phyloP scores from a whole-genome alignment of 352 stramenopile genomes.

The Phytopythium chamaehyphon region DNA sequence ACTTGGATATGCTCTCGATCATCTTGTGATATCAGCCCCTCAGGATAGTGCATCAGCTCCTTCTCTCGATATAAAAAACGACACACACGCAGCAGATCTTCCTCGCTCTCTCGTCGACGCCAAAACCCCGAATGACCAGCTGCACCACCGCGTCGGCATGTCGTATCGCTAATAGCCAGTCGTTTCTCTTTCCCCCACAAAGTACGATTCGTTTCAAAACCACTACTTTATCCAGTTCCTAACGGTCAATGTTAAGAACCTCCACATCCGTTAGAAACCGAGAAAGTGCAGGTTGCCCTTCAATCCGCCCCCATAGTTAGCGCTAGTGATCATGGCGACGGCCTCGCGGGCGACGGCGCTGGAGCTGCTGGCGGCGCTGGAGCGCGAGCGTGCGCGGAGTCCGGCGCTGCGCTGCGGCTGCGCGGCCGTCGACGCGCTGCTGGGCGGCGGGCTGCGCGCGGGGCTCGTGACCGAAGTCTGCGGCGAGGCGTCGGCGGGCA shows the following conservation, averaged over 20 bases:
- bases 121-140: constrained; percentile 1
- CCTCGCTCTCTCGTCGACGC: background rate
- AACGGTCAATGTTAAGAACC: too few relatives aligned
- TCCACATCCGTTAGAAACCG: too few relatives aligned
- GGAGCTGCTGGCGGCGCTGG: constrained; percentile 30
- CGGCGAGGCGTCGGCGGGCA: constrained; percentile 67
- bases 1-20: constrained; percentile 80
- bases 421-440: constrained; percentile 41
- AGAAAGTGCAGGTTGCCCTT: background rate
- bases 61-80: constrained; percentile 15
- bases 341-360: constrained; percentile 31
- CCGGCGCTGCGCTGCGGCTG: constrained; percentile 61
- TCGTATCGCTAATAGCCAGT: too few relatives aligned
- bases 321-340: constrained; percentile 5
- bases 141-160: too few relatives aligned
- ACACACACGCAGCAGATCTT: background rate
- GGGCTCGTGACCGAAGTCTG: constrained; percentile 73
- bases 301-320: background rate
- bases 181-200: too few relatives aligned
- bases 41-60: constrained; percentile 82
- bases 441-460: constrained; percentile 60
- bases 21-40: constrained; percentile 65
- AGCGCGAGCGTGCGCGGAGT: constrained; percentile 18
- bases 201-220: background rate
- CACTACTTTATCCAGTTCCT: too few relatives aligned